Evolutionary conservation across 2,329 filamentous ascomycete species (phyloP).

Genomic region (Scorias spongiosa): DNA sequence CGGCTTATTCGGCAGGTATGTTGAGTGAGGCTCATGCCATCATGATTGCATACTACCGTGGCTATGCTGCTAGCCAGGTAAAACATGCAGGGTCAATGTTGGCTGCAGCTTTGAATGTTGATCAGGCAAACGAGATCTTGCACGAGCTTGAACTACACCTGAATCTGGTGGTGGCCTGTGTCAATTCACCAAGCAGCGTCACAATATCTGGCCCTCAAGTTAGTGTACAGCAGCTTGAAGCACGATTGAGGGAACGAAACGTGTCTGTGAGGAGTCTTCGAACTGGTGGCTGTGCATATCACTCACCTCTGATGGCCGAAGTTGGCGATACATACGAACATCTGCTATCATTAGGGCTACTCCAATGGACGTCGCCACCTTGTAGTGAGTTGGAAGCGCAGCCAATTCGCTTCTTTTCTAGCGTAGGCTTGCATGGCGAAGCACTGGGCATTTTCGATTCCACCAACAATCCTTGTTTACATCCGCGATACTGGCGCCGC

Average conservation of each 20-base stretch:
- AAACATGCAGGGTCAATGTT: too few relatives aligned
- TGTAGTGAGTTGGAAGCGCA: too few relatives aligned
- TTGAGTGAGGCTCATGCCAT: slow-evolving; percentile 10
- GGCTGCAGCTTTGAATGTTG: too few relatives aligned
- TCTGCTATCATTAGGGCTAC: neutral
- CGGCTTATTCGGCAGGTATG: slow-evolving; percentile 16
- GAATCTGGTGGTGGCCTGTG: neutral
- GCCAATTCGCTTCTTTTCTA: neutral
- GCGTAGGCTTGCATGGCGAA: neutral
- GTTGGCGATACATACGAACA: slow-evolving; percentile 4
- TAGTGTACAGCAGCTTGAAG: slow-evolving; percentile 19
- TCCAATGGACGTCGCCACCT: too few relatives aligned
- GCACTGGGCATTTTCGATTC: neutral
- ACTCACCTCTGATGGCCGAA: slow-evolving; percentile 23
- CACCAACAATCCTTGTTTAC: too few relatives aligned
- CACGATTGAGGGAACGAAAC: slow-evolving; percentile 19
- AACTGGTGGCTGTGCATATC: slow-evolving; percentile 27
- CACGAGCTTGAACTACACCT: too few relatives aligned
- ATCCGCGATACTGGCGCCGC: neutral
- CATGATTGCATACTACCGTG: slow-evolving; percentile 13
- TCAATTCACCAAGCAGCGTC: slow-evolving; percentile 27
- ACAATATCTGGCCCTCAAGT: slow-evolving; percentile 31
- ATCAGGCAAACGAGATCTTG: too few relatives aligned
- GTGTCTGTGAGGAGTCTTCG: slow-evolving; percentile 26
- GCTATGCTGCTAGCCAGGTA: slow-evolving; percentile 1